Percentiles rank a stretch among this genome's conserved stretches.
These are phyloP conservation scores for Sordariomycetes sp. DNA, from an alignment of 2,329 filamentous ascomycete species.

Conservation along the genomic window DNA sequence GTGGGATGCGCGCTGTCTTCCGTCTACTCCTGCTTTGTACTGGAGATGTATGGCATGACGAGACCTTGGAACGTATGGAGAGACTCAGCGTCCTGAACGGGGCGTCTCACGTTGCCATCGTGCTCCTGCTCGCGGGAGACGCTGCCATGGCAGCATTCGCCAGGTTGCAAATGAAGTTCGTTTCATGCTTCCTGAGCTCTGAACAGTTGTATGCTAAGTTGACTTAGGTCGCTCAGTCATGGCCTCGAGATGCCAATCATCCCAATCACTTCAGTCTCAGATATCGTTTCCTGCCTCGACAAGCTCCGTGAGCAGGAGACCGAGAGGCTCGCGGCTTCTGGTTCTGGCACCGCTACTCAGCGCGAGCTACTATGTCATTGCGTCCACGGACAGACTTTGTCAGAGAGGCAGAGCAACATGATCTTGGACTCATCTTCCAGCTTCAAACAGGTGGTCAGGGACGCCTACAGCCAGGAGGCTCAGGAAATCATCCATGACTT, in stretches of 20 bases:
- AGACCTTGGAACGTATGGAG: conserved; percentile 24
- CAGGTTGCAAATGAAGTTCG: conserved; percentile 35
- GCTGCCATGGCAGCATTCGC: conserved; percentile 24
- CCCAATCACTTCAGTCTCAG: conserved; percentile 25
- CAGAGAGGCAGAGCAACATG: conserved; percentile 13
- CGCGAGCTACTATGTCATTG: conserved; percentile 13
- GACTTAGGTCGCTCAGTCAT: conserved; percentile 13
- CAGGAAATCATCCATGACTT: conserved; percentile 12
- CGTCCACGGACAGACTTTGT: conserved; percentile 16
- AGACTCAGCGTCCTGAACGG: conserved; percentile 30
- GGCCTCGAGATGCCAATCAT: conserved; percentile 27
- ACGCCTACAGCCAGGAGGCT: conserved; percentile 9
- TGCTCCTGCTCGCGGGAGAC: conserved; percentile 31
- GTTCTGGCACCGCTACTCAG: neutral
- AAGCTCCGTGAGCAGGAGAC: conserved; percentile 17
- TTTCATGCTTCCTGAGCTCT: neutral
- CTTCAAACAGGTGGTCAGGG: conserved; percentile 15
- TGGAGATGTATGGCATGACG: conserved; percentile 20
- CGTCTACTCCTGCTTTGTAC: conserved; percentile 30
- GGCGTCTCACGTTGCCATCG: conserved; percentile 26
- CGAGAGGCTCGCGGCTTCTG: neutral
- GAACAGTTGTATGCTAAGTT: neutral
- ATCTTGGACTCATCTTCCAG: conserved; percentile 16
- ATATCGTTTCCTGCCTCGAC: conserved; percentile 27
- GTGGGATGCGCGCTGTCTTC: conserved; percentile 11